phyloP scores from a whole-genome alignment of 179 eudicot genomes.

The Beta macrorhiza region DNA sequence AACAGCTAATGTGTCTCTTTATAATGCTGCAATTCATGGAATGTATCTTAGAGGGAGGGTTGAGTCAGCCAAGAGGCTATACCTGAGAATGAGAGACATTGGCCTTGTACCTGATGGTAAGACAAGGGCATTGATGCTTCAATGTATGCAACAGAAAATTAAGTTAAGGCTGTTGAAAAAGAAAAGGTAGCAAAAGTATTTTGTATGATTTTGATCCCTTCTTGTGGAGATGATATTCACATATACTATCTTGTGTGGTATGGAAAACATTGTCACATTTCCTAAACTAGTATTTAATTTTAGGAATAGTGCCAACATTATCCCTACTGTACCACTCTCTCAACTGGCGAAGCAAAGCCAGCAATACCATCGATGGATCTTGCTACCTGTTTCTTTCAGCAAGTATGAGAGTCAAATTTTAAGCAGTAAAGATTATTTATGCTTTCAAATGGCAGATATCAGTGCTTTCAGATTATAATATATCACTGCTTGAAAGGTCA shows the following conservation, averaged over 20 bases:
- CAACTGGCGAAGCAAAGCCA: neutral
- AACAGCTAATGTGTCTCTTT: constrained; percentile 64
- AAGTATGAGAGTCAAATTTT: neutral
- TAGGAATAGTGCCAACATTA: neutral
- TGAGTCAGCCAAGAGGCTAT: constrained; percentile 60
- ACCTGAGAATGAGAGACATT: constrained; percentile 57
- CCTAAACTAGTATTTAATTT: neutral
- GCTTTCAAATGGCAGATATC: neutral
- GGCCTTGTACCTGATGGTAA: constrained; percentile 80
- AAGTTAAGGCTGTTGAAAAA: constrained; percentile 13
- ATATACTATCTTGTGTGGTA: neutral
- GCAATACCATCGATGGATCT: neutral
- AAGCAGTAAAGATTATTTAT: neutral
- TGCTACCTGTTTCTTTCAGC: neutral
- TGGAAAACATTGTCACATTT: neutral
- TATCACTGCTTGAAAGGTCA: neutral
- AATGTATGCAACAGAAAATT: constrained; percentile 41
- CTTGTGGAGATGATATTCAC: neutral
- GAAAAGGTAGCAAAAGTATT: neutral
- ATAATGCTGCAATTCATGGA: constrained; percentile 89
- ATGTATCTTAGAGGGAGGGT: constrained; percentile 61
- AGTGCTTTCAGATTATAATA: neutral
- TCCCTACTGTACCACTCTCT: neutral
- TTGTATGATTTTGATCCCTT: neutral
- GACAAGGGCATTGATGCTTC: constrained; percentile 89